Base-by-base conservation (phyloP, 2,329 filamentous ascomycete genomes). In the Aureobasidium sp. region DNA sequence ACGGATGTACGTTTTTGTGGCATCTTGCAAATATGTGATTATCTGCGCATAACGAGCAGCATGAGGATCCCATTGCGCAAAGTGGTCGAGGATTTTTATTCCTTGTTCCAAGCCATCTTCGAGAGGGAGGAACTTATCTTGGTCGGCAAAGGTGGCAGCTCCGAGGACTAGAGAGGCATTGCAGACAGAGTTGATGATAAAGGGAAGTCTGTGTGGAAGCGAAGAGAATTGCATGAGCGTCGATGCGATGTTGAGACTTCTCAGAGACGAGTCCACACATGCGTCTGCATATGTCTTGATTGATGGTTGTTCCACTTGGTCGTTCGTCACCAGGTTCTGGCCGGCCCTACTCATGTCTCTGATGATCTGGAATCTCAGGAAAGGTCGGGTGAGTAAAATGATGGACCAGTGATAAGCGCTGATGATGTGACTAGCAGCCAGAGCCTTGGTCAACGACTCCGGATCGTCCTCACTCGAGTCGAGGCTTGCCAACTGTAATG, bases 321-420 rank as follows among this genome's bases (percentile, higher is more conserved):
- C 29, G 67, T 66, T 66, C 65, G 66, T 52, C 63, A 64, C 11
- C 1, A 65, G 62, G 60, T 69, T 63, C 15, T 50, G 45, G 2
- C 63, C 63, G 11, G 55, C 53, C 13, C 60, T 59, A 27, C 69
- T 64, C 11, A 67, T 64, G 9, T 61, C 61, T 27, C 66, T 63
- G 25, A 69, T 42, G 2, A 65, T 66, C 73, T 71, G 55, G 74
- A 79, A 82, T 30, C 81, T 77, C 11, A 82, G 70, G 61, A 82
- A 82, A 0, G 80, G 80, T n/a, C 79, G 71, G 7, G 80, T 81
- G 4, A 82, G 68, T 3, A 82, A 70, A 68, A 82, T 81, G 47
- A 82, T 81, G 1, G 78, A 79, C 71, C 80, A 82, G 66, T 81
- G 81, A 62, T 82, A 82, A 3, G 79, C 75, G 36, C 77, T 77